Evolutionary conservation across 225 moss, liverwort and hornwort genomes (phyloP), one percentile per base, ranked within the genome.

Genomic region (Pleurozium schreberi): DNA sequence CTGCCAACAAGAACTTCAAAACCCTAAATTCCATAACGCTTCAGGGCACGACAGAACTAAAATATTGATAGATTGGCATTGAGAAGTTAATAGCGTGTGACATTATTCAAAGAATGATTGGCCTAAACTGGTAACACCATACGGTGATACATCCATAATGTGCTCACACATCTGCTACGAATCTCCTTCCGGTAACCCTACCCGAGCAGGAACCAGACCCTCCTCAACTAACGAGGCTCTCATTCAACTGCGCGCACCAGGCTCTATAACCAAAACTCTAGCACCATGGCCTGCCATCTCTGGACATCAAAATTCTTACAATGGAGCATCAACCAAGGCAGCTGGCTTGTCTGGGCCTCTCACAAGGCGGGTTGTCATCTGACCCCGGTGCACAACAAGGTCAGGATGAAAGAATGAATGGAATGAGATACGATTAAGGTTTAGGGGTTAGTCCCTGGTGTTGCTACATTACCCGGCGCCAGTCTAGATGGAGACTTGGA

Each of bases 401-500:
- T 76, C 88, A 85, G 82, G 85, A 78, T 87, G 66, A 83, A 89
- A 89, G 85, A 92, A 90, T 90, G 82, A 79, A 58, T 81, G 61
- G 42, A 67, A 74, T 63, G 61, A 38, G n/a, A 86, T 31, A 52
- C 42, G 53, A 53, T 23, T 26, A 65, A 69, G 61, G 71, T 69
- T 61, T 61, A 70, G 81, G 81, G 87, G 61, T 87, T 87, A 69
- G 34, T 43, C 68, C 79, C 79, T 34, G 55, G 40, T 23, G 75
- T 33, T 55, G 64, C 64, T 74, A 83, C 73, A 10, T 75, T 55
- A 82, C 81, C 73, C 73, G 47, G 81, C 43, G 43, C 33, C 59
- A 8, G 25, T 87, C 90, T 93, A 94, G 89, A 94, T 94, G 27
- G 94, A 94, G 18, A 94, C 93, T 88, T 94, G 94, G 38, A 98